Evolutionary conservation across 345 rosid species (phyloP).

Genomic region (Erucastrum elatum): DNA sequence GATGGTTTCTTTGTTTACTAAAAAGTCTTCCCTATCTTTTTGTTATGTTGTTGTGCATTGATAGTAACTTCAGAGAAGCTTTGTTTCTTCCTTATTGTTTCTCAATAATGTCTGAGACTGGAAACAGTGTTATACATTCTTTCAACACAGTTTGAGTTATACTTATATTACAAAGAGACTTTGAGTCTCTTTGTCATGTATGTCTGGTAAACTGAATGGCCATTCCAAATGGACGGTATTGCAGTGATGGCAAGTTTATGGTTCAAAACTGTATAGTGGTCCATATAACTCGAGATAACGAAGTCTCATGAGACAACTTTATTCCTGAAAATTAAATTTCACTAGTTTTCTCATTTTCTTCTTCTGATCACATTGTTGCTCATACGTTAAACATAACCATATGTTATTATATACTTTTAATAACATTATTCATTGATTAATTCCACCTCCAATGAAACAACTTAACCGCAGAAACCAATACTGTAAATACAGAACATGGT

Average conservation of each 20-base stretch:
- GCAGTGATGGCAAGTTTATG: constrained; percentile 17
- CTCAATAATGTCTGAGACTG: constrained; percentile 41
- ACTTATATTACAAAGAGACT: constrained; percentile 7
- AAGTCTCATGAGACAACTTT: constrained; percentile 37
- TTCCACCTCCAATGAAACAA: constrained; percentile 28
- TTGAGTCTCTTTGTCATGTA: neutral
- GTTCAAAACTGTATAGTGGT: constrained; percentile 27
- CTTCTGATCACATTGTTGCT: constrained; percentile 30
- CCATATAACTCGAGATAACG: constrained; percentile 39
- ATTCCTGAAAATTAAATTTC: constrained; percentile 18
- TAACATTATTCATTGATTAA: constrained; percentile 26
- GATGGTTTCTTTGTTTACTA: neutral
- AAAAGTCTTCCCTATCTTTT: neutral
- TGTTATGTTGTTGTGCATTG: constrained; percentile 31
- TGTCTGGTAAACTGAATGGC: neutral
- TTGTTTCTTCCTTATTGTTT: constrained; percentile 35
- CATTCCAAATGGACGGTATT: neutral
- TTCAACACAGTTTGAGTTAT: constrained; percentile 15
- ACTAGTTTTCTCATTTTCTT: constrained; percentile 3
- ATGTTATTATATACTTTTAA: constrained; percentile 2
- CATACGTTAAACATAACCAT: constrained; percentile 13
- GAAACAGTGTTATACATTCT: constrained; percentile 25
- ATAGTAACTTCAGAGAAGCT: constrained; percentile 17
- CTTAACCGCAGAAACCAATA: constrained; percentile 23
- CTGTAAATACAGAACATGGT: constrained; percentile 29